Evolutionary conservation across 352 stramenopile species (phyloP), one percentile per base, ranked within the genome.

Genomic region (Paralagenidium karlingii): DNA sequence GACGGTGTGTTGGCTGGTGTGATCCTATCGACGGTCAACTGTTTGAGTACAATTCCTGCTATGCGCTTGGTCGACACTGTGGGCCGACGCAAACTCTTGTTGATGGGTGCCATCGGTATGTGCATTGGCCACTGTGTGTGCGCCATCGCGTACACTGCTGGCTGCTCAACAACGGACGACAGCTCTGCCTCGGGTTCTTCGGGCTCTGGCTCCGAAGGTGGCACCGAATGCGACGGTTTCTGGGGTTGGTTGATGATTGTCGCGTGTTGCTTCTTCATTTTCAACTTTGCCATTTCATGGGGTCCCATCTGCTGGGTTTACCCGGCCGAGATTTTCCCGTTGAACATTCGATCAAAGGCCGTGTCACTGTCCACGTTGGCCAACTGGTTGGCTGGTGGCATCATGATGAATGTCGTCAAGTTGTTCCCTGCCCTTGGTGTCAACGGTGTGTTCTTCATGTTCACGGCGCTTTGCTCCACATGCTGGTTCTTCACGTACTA

Each of bases 401-500:
- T 58, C 22, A 58, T 58, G 46, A 43, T 43, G 37, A 27, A 21
- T 26, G 42, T 42, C 39, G 38, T 43, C 27, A 40, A 53, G 38
- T 22, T 53, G 13, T 47, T 49, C 12, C 46, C 46, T 11, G 51
- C 48, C 21, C 38, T 53, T 24, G 24, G 43, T 33, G 25, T 43
- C 8, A 33, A 43, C 16, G 38, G 38, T 27, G 38, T 43, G 18
- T 43, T 34, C 34, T 21, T 43, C n/a, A 27, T 56, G 28, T 56
- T 56, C 32, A 38, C 49, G 15, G 49, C 30, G 11, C 33, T 52
- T n/a, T 56, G 49, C 49, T 47, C 37, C 49, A 43, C 9, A 31
- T 31, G 54, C 24, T 52, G 57, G 8, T 49, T 61, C 19, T 63
- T 75, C 25, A 67, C 76, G 24, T 64, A 54, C 36, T 61, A 67